phyloP scores from a whole-genome alignment of 495 filamentous ascomycete genomes.

The Lasiosphaeria ovina region DNA sequence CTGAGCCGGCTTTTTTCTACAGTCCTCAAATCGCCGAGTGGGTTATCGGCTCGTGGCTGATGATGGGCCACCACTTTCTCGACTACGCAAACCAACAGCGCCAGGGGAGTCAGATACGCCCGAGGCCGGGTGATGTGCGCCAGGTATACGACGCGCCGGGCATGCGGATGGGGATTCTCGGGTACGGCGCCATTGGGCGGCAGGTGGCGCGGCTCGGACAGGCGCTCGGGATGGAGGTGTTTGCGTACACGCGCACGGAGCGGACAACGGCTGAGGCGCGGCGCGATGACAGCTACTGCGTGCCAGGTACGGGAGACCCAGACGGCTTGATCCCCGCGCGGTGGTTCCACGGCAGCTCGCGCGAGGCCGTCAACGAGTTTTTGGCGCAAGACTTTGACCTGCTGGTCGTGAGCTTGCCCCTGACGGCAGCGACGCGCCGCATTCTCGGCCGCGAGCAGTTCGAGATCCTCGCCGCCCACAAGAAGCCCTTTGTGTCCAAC shows the following conservation, averaged over 20 bases:
- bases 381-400: slow-evolving; percentile 68
- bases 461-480: slow-evolving; percentile 51
- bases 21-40: slow-evolving; percentile 47
- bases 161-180: slow-evolving; percentile 40
- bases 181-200: slow-evolving; percentile 55
- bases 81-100: slow-evolving; percentile 22
- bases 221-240: slow-evolving; percentile 75
- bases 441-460: slow-evolving; percentile 67
- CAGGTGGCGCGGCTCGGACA: slow-evolving; percentile 68
- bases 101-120: slow-evolving; percentile 9
- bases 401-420: slow-evolving; percentile 69
- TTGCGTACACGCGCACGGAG: slow-evolving; percentile 74
- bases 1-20: not conserved
- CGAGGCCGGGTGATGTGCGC: slow-evolving; percentile 4
- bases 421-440: slow-evolving; percentile 64
- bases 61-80: slow-evolving; percentile 31
- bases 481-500: slow-evolving; percentile 66
- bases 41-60: slow-evolving; percentile 41
- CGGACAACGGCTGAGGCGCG: slow-evolving; percentile 53
- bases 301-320: slow-evolving; percentile 73
- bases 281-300: slow-evolving; percentile 63
- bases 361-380: slow-evolving; percentile 62
- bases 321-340: slow-evolving; percentile 67
- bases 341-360: slow-evolving; percentile 71
- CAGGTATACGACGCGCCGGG: slow-evolving; percentile 28